phyloP scores from a whole-genome alignment of 345 rosid species.

The Jatropha curcas region DNA sequence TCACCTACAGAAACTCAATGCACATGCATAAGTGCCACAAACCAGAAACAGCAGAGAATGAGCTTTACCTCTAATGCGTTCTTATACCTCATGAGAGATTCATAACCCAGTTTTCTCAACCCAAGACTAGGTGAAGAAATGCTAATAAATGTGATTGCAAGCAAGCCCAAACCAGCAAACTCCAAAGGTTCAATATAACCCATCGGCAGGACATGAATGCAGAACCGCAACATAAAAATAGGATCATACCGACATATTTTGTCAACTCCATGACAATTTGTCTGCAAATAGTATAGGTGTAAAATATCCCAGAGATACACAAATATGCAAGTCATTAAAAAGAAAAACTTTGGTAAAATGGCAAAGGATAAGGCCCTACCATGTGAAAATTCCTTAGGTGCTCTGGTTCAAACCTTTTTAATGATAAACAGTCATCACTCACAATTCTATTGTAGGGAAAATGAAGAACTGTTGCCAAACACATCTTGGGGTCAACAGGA shows the following conservation, averaged over 20 bases:
- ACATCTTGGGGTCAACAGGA: slow-evolving; percentile 68
- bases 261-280: slow-evolving; percentile 29
- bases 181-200: slow-evolving; percentile 78
- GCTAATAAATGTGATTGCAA: slow-evolving; percentile 80
- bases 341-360: slow-evolving; percentile 8
- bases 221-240: slow-evolving; percentile 69
- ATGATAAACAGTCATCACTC: background rate
- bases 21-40: background rate
- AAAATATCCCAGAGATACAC: background rate
- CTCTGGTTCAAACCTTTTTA: background rate
- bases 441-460: slow-evolving; percentile 66
- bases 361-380: slow-evolving; percentile 12
- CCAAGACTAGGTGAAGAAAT: slow-evolving; percentile 78
- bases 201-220: slow-evolving; percentile 54
- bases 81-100: slow-evolving; percentile 62
- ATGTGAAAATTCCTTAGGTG: background rate
- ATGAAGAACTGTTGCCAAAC: slow-evolving; percentile 62
- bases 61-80: slow-evolving; percentile 65
- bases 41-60: background rate
- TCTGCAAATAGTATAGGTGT: slow-evolving; percentile 28
- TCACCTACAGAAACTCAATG: background rate
- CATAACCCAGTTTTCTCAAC: slow-evolving; percentile 83
- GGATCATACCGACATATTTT: slow-evolving; percentile 67
- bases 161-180: slow-evolving; percentile 84
- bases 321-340: background rate